These are phyloP conservation scores for Torrubiella hemipterigena DNA, from an alignment of 2,329 filamentous ascomycete genomes.

Conservation along the genomic window DNA sequence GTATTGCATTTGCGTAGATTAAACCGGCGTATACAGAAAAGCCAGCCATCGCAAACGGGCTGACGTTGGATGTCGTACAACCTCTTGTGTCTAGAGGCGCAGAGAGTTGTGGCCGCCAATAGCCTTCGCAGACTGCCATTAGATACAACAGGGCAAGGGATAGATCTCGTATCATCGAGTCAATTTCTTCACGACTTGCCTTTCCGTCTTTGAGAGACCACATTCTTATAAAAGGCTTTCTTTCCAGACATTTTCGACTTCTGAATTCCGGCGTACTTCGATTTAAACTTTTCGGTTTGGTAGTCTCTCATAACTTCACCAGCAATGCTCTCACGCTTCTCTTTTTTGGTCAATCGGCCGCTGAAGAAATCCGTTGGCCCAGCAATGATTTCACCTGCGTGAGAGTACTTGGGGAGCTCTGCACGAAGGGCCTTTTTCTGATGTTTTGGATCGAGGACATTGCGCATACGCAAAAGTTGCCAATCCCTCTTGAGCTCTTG, in stretches of 20 bases:
- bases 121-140: no score
- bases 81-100: no score
- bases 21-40: no score
- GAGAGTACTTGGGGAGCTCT: slow-evolving; percentile 62
- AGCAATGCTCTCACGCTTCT: slow-evolving; percentile 75
- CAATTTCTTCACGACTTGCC: no score
- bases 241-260: slow-evolving; percentile 73
- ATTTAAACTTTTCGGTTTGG: slow-evolving; percentile 60
- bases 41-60: no score
- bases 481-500: slow-evolving; percentile 80
- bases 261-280: slow-evolving; percentile 81
- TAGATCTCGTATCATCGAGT: no score
- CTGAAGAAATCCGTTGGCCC: slow-evolving; percentile 82
- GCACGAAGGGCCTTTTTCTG: slow-evolving; percentile 80
- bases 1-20: no score
- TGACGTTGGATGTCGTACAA: no score
- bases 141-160: no score
- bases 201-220: slow-evolving; percentile 38
- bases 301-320: slow-evolving; percentile 57
- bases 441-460: slow-evolving; percentile 79
- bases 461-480: slow-evolving; percentile 80
- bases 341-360: slow-evolving; percentile 70
- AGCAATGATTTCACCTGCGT: slow-evolving; percentile 79
- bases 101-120: no score
- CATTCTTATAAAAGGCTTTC: slow-evolving; percentile 76